Conservation (phyloP, 2,329 filamentous ascomycete genomes). For the Apiospora marii region DNA sequence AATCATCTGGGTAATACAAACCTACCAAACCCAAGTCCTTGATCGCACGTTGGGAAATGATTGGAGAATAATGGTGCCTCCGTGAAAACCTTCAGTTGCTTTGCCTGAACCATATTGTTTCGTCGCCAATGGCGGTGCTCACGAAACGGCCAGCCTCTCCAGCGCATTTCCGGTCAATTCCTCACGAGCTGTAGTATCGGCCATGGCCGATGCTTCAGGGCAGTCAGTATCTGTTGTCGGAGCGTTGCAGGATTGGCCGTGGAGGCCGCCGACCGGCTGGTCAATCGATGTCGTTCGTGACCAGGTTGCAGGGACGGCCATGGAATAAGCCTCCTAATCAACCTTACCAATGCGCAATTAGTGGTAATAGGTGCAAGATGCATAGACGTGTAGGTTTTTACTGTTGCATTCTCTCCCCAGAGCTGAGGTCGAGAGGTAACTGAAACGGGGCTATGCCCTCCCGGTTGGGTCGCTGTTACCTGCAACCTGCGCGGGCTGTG, state of each 20-base stretch:
- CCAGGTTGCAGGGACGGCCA: background rate
- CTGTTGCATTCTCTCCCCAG: background rate
- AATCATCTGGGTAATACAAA: no score
- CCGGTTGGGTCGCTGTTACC: constrained; percentile 17
- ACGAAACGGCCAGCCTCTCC: background rate
- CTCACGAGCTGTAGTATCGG: no score
- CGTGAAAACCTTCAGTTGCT: background rate
- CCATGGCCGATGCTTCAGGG: background rate
- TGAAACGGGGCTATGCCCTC: constrained; percentile 14
- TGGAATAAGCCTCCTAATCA: background rate
- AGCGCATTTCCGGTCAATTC: background rate
- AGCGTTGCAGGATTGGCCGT: background rate
- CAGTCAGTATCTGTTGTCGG: no score
- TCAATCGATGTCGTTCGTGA: background rate
- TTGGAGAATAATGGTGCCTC: no score
- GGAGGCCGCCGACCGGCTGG: constrained; percentile 8
- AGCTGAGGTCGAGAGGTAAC: background rate
- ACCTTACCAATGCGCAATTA: background rate
- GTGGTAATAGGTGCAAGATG: background rate
- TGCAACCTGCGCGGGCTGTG: constrained; percentile 10
- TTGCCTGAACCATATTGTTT: background rate
- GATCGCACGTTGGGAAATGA: no score
- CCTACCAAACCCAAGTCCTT: no score
- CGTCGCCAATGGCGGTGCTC: background rate
- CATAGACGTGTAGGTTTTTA: background rate